These are phyloP conservation scores for Begonia loranthoides DNA, from an alignment of 306 rosid species.

Conservation along the genomic window DNA sequence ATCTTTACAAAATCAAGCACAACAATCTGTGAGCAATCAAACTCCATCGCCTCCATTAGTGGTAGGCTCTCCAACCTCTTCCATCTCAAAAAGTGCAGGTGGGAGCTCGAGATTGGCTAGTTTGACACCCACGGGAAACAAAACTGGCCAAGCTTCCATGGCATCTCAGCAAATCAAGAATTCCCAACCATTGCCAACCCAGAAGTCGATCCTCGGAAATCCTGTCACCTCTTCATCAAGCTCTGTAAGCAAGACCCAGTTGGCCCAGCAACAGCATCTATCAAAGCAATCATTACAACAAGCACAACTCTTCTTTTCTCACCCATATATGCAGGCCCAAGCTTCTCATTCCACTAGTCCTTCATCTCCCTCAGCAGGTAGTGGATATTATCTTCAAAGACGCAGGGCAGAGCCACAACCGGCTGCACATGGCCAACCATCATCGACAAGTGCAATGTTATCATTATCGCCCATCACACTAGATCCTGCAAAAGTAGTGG, in stretches of 20 bases:
- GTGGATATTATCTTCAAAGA: conserved; percentile 39
- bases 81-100: conserved; percentile 73
- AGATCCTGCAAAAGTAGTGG: conserved; percentile 41
- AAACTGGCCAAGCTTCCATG: conserved; percentile 50
- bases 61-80: conserved; percentile 83
- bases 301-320: conserved; percentile 41
- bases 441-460: conserved; percentile 43
- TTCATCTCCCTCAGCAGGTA: conserved; percentile 30
- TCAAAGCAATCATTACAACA: conserved; percentile 58
- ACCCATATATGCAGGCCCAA: conserved; percentile 38
- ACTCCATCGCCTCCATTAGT: conserved; percentile 66
- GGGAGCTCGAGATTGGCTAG: conserved; percentile 79
- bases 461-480: conserved; percentile 27
- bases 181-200: conserved; percentile 27
- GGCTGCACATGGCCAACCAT: conserved; percentile 43
- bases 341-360: conserved; percentile 43
- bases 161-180: conserved; percentile 64
- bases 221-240: conserved; percentile 34
- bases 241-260: conserved; percentile 38
- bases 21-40: conserved; percentile 43
- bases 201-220: conserved; percentile 63
- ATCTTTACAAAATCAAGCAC: conserved; percentile 39
- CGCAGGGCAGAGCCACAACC: conserved; percentile 57
- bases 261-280: conserved; percentile 13
- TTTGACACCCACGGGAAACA: conserved; percentile 43